Base-by-base conservation (phyloP, 2,329 filamentous ascomycete species). In the Sarocladium oryzae region DNA sequence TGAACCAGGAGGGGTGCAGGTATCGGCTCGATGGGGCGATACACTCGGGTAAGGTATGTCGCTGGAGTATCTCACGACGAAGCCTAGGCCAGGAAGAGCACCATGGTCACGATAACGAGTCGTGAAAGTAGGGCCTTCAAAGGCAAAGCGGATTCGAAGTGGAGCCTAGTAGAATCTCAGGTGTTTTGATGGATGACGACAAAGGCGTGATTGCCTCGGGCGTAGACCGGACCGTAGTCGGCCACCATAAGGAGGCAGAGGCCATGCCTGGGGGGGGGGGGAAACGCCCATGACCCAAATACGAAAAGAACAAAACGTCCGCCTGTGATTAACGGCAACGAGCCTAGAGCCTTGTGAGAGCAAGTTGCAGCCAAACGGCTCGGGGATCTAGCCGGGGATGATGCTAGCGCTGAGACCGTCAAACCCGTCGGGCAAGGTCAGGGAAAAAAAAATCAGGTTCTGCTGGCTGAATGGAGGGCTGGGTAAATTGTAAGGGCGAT, bases 121-220 rank as follows among this genome's bases (percentile, higher is more conserved):
- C 40, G 24, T 28, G 36, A 20, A 40, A 36, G 16, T 18, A 40
- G 7, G 36, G 36, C 28, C 28, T n/a, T n/a, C n/a, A 30, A 7
- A 13, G 28, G 28, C 28, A 26, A 45, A 45, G 40, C 40, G 40
- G 40, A 23, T 30, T 45, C 40, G 21, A n/a, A 45, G 40, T 45
- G 40, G 40, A 45, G 13, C 7, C 40, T 26, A n/a, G 11, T 45
- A 23, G n/a, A 16, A 8, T 40, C n/a, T n/a, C 36, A 18, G n/a
- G 33, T 15, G n/a, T 5, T 5, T 9, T 36, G n/a, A 16, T 36
- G 15, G 33, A 45, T 45, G 40, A 28, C 23, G 40, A 45, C 40
- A 16, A 45, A 30, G 40, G 13, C 40, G 21, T 45, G 40, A 45
- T 45, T 45, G 40, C 40, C 40, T 9, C 40, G 40, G 40, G 40